These are phyloP conservation scores for Pistacia integerrima DNA, from an alignment of 345 rosid genomes.

Conservation along the genomic window DNA sequence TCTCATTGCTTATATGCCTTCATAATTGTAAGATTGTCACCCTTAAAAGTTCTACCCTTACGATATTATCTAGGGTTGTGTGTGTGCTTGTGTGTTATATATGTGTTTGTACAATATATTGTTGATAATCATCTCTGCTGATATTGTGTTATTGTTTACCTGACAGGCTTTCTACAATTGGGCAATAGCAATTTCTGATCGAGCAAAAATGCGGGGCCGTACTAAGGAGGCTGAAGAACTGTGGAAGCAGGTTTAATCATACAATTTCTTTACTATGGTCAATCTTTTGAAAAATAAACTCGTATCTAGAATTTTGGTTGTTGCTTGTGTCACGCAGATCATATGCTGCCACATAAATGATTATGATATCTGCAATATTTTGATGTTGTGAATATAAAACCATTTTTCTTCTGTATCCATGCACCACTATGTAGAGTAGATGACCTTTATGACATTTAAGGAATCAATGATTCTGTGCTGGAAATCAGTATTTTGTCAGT, in stretches of 20 bases:
- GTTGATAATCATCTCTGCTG: background rate
- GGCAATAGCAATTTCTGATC: conserved; percentile 99
- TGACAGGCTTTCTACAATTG: conserved; percentile 96
- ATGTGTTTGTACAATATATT: background rate
- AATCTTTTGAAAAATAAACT: background rate
- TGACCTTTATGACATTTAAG: background rate
- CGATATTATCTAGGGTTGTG: background rate
- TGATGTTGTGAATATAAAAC: background rate
- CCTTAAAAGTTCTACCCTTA: background rate
- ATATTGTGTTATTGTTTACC: conserved; percentile 23
- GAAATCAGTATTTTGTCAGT: background rate
- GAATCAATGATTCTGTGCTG: conserved; percentile 3
- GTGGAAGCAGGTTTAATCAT: conserved; percentile 77
- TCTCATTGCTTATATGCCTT: background rate
- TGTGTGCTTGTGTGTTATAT: background rate
- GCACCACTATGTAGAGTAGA: background rate
- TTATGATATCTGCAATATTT: background rate
- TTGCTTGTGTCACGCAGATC: background rate
- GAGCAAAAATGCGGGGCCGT: conserved; percentile 99
- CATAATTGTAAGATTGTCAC: background rate
- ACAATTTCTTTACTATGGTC: conserved; percentile 12
- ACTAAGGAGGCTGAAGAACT: conserved; percentile 99
- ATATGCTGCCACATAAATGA: background rate
- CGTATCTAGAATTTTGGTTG: background rate
- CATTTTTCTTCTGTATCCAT: background rate